phyloP scores from a whole-genome alignment of 1,284 basidiomycete genomes.

The Pterula multifida region DNA sequence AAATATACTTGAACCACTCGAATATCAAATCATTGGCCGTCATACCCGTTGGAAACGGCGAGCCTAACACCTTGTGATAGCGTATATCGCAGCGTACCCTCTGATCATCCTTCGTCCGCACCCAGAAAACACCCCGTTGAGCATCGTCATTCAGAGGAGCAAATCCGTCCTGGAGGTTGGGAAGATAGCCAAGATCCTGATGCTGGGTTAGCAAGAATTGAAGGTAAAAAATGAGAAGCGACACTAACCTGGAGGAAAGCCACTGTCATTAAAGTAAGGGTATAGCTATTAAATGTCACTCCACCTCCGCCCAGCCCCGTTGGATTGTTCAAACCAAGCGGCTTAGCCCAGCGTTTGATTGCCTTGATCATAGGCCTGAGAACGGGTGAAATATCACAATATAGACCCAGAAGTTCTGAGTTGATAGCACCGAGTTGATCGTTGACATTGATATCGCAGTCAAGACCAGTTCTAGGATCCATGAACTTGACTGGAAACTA shows the following conservation, averaged over 20 bases:
- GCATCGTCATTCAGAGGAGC: slow-evolving; percentile 11
- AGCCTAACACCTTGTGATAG: slow-evolving; percentile 16
- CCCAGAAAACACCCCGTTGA: slow-evolving; percentile 23
- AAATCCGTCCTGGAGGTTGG: slow-evolving; percentile 35
- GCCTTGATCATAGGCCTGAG: slow-evolving; percentile 28
- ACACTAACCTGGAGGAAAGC: slow-evolving; percentile 36
- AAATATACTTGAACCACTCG: slow-evolving; percentile 36
- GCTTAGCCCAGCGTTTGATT: slow-evolving; percentile 46
- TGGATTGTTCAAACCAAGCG: slow-evolving; percentile 35
- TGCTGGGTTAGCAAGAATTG: background rate
- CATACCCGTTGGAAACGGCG: slow-evolving; percentile 13
- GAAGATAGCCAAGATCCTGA: slow-evolving; percentile 30
- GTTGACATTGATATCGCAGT: slow-evolving; percentile 48
- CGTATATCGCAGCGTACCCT: slow-evolving; percentile 25
- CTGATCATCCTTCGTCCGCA: slow-evolving; percentile 13
- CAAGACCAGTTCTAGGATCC: slow-evolving; percentile 28
- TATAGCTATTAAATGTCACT: slow-evolving; percentile 43
- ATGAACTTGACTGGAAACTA: slow-evolving; percentile 33
- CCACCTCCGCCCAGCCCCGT: slow-evolving; percentile 11
- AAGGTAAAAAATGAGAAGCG: slow-evolving; percentile 4
- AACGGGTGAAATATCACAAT: slow-evolving; percentile 29
- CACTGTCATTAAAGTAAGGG: slow-evolving; percentile 45
- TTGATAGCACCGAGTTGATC: slow-evolving; percentile 41
- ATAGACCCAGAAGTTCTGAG: slow-evolving; percentile 33
- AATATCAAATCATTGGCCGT: slow-evolving; percentile 19